Conservation (phyloP, 75 land plant genomes). For the Larix kaempferi region DNA sequence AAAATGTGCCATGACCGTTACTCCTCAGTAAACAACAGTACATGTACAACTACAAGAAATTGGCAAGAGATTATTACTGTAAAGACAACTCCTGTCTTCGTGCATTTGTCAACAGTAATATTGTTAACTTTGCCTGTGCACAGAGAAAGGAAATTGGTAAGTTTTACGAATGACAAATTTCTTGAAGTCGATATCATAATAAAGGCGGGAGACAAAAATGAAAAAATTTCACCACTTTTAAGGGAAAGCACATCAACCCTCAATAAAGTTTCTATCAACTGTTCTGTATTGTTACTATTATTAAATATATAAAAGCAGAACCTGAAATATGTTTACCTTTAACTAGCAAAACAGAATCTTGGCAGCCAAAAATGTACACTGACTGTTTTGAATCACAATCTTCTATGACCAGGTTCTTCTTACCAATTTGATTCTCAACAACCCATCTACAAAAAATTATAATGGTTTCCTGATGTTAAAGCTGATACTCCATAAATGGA, state of each 20-base stretch:
- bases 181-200: not conserved
- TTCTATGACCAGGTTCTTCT: slow-evolving; percentile 64
- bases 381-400: slow-evolving; percentile 91
- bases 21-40: not conserved
- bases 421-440: slow-evolving; percentile 82
- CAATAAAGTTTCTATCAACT: not conserved
- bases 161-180: not conserved
- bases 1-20: not conserved
- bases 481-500: not conserved
- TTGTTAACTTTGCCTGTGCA: slow-evolving; percentile 93
- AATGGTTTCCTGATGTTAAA: not conserved
- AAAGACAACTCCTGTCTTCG: slow-evolving; percentile 87
- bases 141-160: not conserved
- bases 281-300: not conserved
- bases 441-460: slow-evolving; percentile 56
- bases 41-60: not conserved
- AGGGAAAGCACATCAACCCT: slow-evolving; percentile 15
- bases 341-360: slow-evolving; percentile 86
- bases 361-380: slow-evolving; percentile 93
- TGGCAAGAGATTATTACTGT: slow-evolving; percentile 30
- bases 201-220: not conserved
- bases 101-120: slow-evolving; percentile 93
- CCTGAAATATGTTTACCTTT: slow-evolving; percentile 47
- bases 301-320: not conserved
- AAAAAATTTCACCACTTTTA: not conserved